Conservation (phyloP, 768 basidiomycete genomes). For the Multifurca ochricompacta region DNA sequence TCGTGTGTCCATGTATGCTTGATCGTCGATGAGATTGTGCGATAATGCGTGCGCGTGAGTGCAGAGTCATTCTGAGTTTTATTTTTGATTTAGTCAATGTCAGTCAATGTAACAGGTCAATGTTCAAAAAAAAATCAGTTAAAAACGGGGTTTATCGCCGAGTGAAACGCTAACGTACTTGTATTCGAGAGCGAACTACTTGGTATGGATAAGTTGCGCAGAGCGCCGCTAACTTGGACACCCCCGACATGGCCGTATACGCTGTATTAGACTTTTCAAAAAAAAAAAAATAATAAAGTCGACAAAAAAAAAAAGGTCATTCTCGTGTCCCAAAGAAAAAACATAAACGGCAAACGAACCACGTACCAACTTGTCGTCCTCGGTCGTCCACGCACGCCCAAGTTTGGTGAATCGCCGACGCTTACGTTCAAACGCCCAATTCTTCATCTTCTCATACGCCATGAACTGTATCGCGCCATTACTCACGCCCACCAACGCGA, state of each 20-base stretch:
- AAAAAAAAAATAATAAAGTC: neutral
- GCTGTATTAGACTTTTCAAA: constrained; percentile 72
- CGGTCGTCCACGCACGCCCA: constrained; percentile 58
- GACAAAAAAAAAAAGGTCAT: neutral
- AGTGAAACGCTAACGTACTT: constrained; percentile 42
- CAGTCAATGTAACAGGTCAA: too few relatives aligned
- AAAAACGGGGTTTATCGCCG: too few relatives aligned
- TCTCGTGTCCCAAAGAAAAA: neutral
- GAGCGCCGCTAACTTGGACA: constrained; percentile 81
- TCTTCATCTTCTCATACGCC: constrained; percentile 93
- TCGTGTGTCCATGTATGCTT: constrained; percentile 74
- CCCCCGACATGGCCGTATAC: constrained; percentile 88
- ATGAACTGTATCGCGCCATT: constrained; percentile 97
- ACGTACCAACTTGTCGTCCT: constrained; percentile 84
- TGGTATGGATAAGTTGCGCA: constrained; percentile 93
- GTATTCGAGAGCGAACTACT: constrained; percentile 88
- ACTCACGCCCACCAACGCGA: constrained; percentile 87
- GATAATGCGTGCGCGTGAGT: constrained; percentile 49
- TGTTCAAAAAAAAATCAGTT: too few relatives aligned
- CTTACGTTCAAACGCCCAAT: constrained; percentile 79
- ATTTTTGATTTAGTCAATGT: too few relatives aligned
- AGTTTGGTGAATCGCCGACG: constrained; percentile 48
- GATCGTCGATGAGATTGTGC: constrained; percentile 76
- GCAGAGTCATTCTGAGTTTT: constrained; percentile 55
- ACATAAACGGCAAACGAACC: neutral